These are phyloP conservation scores for Alternaria sp. DNA, from an alignment of 2,329 filamentous ascomycete species.

Conservation along the genomic window DNA sequence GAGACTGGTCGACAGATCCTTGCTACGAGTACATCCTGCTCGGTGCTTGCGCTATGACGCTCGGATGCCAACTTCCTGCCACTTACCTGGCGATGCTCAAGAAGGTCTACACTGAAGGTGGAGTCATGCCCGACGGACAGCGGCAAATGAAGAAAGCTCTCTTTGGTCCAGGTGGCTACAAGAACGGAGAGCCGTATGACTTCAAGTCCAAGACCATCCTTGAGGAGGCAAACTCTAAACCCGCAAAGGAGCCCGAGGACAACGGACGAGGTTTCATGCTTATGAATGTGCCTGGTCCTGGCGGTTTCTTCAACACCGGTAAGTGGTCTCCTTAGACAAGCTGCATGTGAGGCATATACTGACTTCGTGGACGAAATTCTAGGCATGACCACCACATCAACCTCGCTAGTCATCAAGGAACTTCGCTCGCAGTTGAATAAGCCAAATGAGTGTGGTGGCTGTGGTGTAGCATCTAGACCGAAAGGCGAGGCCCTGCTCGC, in stretches of 20 bases:
- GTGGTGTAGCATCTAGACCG: slow-evolving; percentile 10
- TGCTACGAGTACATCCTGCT: slow-evolving; percentile 31
- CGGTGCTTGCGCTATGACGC: slow-evolving; percentile 30
- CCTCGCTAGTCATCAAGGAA: slow-evolving; percentile 28
- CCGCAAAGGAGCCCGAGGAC: too few relatives aligned
- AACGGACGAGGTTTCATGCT: neutral
- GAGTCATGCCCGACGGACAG: slow-evolving; percentile 22
- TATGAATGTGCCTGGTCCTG: slow-evolving; percentile 26
- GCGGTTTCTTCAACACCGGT: slow-evolving; percentile 24
- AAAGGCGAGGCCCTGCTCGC: slow-evolving; percentile 21
- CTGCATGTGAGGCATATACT: neutral
- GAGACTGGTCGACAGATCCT: slow-evolving; percentile 15
- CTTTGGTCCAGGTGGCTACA: slow-evolving; percentile 24
- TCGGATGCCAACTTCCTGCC: slow-evolving; percentile 24
- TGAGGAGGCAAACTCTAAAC: slow-evolving; percentile 15
- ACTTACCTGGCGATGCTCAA: slow-evolving; percentile 24
- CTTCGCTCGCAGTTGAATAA: slow-evolving; percentile 24
- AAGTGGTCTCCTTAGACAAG: too few relatives aligned
- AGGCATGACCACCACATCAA: slow-evolving; percentile 17
- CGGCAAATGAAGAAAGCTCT: slow-evolving; percentile 32
- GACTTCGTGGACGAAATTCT: neutral
- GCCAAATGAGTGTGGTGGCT: slow-evolving; percentile 23
- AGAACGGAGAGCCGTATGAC: slow-evolving; percentile 28
- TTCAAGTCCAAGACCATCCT: slow-evolving; percentile 27
- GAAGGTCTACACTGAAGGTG: slow-evolving; percentile 27